Evolutionary conservation across 225 moss, liverwort and hornwort genomes (phyloP).

Genomic region (Pleurozium schreberi): DNA sequence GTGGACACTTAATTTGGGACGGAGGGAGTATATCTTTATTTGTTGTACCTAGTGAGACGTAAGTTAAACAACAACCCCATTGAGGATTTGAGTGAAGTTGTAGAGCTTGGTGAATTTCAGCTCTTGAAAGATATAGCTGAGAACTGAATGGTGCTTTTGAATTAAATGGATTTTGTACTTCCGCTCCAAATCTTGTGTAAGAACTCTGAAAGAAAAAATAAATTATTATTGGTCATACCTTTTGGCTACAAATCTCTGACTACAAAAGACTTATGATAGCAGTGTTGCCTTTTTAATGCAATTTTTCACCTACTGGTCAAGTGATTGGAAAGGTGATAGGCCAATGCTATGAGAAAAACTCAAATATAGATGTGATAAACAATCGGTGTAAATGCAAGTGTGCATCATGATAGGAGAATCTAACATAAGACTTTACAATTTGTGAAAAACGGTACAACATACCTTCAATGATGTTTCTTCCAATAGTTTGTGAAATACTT

Average conservation of each 20-base stretch:
- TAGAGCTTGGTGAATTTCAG: conserved; percentile 16
- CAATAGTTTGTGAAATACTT: conserved; percentile 19
- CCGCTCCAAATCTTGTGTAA: conserved; percentile 4
- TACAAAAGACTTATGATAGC: not conserved
- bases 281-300: not conserved
- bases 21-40: not conserved
- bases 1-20: not conserved
- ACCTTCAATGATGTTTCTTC: conserved; percentile 21
- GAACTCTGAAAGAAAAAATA: not conserved
- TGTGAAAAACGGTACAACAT: not conserved
- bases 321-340: not conserved
- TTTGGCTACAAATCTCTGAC: not conserved
- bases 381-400: not conserved
- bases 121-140: not conserved
- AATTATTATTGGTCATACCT: not conserved
- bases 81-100: conserved; percentile 9
- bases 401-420: not conserved
- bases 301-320: not conserved
- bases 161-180: conserved; percentile 13
- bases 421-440: not conserved
- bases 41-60: conserved; percentile 6
- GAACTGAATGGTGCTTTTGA: conserved; percentile 11
- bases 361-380: not conserved
- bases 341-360: not conserved
- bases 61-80: conserved; percentile 9